These are phyloP conservation scores for Phialophora verrucosa DNA, from an alignment of 2,329 filamentous ascomycete genomes.

Conservation along the genomic window DNA sequence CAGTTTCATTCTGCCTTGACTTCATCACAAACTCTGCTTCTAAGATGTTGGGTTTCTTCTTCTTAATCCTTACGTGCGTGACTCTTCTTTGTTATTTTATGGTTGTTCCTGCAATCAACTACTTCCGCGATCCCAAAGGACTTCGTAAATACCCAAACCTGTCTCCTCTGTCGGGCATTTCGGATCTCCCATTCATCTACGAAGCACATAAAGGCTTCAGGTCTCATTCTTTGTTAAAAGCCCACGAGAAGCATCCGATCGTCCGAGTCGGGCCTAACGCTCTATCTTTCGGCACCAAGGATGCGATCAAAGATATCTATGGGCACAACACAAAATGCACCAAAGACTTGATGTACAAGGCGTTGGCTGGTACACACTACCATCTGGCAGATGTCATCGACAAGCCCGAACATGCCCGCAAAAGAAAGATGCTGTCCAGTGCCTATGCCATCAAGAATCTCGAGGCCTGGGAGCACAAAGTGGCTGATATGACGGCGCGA, in stretches of 20 bases:
- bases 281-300: slow-evolving; percentile 16
- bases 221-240: slow-evolving; percentile 34
- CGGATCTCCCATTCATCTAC: slow-evolving; percentile 49
- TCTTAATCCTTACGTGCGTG: background rate
- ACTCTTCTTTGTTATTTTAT: slow-evolving; percentile 46
- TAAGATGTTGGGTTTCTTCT: slow-evolving; percentile 11
- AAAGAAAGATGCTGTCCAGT: slow-evolving; percentile 48
- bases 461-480: slow-evolving; percentile 50
- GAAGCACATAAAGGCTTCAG: slow-evolving; percentile 40
- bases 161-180: slow-evolving; percentile 52
- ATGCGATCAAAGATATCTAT: slow-evolving; percentile 46
- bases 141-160: slow-evolving; percentile 57
- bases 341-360: slow-evolving; percentile 21
- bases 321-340: slow-evolving; percentile 46
- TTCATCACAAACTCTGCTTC: background rate
- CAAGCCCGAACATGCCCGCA: slow-evolving; percentile 47
- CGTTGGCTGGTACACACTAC: slow-evolving; percentile 17
- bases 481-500: slow-evolving; percentile 45
- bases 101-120: slow-evolving; percentile 50
- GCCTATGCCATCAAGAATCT: slow-evolving; percentile 51
- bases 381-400: slow-evolving; percentile 46
- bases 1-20: background rate
- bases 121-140: slow-evolving; percentile 56
- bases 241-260: slow-evolving; percentile 58
- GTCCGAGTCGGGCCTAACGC: slow-evolving; percentile 26